Base-by-base conservation (phyloP, 2,329 filamentous ascomycete genomes). In the Colletotrichum neosansevieriae region DNA sequence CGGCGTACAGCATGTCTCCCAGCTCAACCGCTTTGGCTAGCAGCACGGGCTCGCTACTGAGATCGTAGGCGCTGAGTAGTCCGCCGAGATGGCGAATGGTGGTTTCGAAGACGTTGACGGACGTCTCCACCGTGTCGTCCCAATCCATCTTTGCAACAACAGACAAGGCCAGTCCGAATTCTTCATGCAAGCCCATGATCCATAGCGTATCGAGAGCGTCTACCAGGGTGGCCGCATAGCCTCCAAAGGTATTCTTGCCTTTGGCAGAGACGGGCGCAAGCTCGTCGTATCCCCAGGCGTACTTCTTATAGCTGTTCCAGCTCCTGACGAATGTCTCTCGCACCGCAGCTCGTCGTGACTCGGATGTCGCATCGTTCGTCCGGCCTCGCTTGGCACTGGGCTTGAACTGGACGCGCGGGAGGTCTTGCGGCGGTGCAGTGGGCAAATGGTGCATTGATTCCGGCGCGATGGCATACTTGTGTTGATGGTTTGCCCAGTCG, bases 81-180 rank as follows among this genome's bases (percentile, higher is more conserved):
- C 91, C 90, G 12, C 91, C 91, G 0, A 93, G 83, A 74, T 92
- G 92, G 50, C 91, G 86, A 65, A 92, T 92, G 9, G 85, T 91
- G 1, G 89, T 92, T 77, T 93, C 91, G 69, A 93, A 92, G 1
- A 92, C 81, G 69, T 91, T 91, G 57, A 69, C 45, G 11, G 83
- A 81, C 3, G 77, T 75, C 2, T 76, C 75, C 1, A 69, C 72
- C 1, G 83, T 85, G 1, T 80, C 80, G 0, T 82, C 84, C 77
- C 87, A 90, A 73, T 89, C 83, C 54, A 90, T 83, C 77, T 44
- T 61, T 32, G 74, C 75, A 40, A 81, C 82, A 57, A 76, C 80
- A 49, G 81, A 74, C 3, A 84, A 79, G 13, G 67, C 67, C 15
- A 83, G 84, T 53, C 82, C 79, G 70, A 87, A 87, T 17, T 87